phyloP scores from a whole-genome alignment of 495 filamentous ascomycete species.

The Trichoderma reesei region DNA sequence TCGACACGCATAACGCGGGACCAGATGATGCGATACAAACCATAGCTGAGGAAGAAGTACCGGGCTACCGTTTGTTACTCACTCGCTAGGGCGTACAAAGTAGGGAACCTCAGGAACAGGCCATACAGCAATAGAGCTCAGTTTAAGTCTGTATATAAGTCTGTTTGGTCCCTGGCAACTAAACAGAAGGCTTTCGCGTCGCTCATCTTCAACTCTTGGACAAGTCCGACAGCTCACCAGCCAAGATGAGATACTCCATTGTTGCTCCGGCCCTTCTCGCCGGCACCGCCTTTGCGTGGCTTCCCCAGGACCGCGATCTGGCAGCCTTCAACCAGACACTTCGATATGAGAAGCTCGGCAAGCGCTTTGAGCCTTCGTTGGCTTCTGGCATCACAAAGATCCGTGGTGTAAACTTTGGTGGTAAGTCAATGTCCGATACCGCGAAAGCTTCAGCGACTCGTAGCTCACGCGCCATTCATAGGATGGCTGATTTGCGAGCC shows the following conservation, averaged over 20 bases:
- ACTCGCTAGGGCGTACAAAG: not conserved
- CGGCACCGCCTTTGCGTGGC: conserved; percentile 16
- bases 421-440: conserved; percentile 5
- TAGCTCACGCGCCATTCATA: not conserved
- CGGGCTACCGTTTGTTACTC: not conserved
- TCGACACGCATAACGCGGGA: not conserved
- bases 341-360: conserved; percentile 19
- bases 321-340: conserved; percentile 18
- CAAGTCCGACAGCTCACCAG: not conserved
- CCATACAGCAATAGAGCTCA: not conserved
- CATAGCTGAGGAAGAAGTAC: not conserved
- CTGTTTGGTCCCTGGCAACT: not conserved
- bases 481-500: conserved; percentile 42
- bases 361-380: conserved; percentile 16
- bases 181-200: not conserved
- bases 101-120: not conserved
- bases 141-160: not conserved
- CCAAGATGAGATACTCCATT: conserved; percentile 17
- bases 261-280: conserved; percentile 16
- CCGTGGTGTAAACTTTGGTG: conserved; percentile 21
- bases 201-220: not conserved
- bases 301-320: conserved; percentile 19
- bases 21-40: not conserved
- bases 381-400: conserved; percentile 19
- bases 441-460: not conserved